Base-by-base conservation (phyloP, 176 grass and related monocot species). In the Dendrocalamus sinicus region DNA sequence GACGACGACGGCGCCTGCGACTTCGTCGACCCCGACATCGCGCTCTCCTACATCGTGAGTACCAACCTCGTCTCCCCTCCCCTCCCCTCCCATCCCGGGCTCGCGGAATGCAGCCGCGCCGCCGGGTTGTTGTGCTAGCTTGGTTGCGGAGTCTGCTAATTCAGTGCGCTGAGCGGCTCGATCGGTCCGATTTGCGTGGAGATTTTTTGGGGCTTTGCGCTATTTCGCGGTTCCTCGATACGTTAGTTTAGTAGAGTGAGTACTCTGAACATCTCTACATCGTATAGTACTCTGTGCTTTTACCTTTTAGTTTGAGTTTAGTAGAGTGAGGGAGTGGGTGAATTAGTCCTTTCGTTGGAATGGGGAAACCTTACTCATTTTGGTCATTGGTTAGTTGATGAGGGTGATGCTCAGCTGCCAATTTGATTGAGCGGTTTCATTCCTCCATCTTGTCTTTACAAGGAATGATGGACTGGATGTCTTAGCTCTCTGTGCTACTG, bases 41-140 rank as follows among this genome's bases (percentile, higher is more conserved):
- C 69, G 53, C 85, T 92, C 69, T 89, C 92, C 72, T 97, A 97
- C 90, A 94, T 97, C 79, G 94, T 97, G 79, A 91, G 94, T 73
- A 32, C 26, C n/a, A 12, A 3, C 52, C 70, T 48, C 60, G 3
- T 4, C 12, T 0, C 40, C 32, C 23, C 22, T 9, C 40, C 32
- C 23, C 22, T 9, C 23, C 54, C 1, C 14, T 15, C 32, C 5
- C 6, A 50, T 13, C 54, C 4, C 26, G 64, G 40, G 6, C 84
- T 79, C 35, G 12, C 35, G 60, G 19, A 60, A 70, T 69, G 61
- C n/a, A 3, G 58, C 60, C 23, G 43, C 24, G 17, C 9, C 22
- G 26, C 17, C n/a, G 47, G 37, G 14, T 14, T 39, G 43, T 44
- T 77, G 9, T 39, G 72, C 45, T 13, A 17, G 43, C 57, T 37